Evolutionary conservation across 805 yeast species (phyloP), one percentile per base, ranked within the genome.

Genomic region (Suhomyces xylopsoci): DNA sequence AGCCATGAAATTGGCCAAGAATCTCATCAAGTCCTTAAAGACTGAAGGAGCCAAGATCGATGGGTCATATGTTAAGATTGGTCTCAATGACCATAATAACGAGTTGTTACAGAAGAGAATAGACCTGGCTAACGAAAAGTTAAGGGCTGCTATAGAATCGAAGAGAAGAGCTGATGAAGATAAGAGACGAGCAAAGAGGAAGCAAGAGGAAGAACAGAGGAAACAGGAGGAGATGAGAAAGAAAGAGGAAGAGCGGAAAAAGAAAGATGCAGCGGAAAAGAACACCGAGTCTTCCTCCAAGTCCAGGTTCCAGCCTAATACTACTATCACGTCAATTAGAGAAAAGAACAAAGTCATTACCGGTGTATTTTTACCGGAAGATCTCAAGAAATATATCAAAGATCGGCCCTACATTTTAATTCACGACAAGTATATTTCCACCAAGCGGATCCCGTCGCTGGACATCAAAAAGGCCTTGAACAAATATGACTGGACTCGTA

Each of bases 401-500:
- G 80, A 79, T 28, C 71, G 88, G 28, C 85, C 92, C 0, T 84
- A 75, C 52, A 67, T 88, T 25, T 74, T 79, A 55, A 79, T 88
- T 45, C 73, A 77, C 15, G 81, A 80, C 57, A 76, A 74, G 53
- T 78, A 75, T 53, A 76, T 81, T 14, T 75, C 83, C 1, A 73
- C 82, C 0, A 68, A 72, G 49, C 71, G 74, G 49, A 74, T 84
- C 1, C 70, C 77, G 14, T 71, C 83, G 2, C 76, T 75, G 50
- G 90, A 86, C 61, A 71, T 90, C 50, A 84, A 87, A 59, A 75
- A 79, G 25, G 74, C 77, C 28, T 70, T 90, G 30, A 77, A 77
- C 41, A 79, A 77, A 47, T 86, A 86, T 62, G 81, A 80, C 51
- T 87, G 90, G 84, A 80, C 83, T 0, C 74, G 88, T 51, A 81